These are phyloP conservation scores for Flaveria trinervia DNA, from an alignment of 129 eudicot species.

Conservation along the genomic window DNA sequence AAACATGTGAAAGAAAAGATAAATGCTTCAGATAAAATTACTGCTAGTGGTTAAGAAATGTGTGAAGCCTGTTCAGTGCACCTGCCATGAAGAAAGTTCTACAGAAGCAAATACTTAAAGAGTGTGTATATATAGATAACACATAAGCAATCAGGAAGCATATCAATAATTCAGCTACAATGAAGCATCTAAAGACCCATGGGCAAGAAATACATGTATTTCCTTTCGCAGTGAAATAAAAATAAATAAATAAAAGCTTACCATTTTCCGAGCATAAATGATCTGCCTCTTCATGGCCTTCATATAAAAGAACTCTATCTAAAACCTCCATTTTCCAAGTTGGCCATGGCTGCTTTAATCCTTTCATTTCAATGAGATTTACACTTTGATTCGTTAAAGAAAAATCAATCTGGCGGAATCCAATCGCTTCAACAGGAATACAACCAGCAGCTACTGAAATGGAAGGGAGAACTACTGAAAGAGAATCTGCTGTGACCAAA, in stretches of 20 bases:
- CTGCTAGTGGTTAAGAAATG: neutral
- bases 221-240: neutral
- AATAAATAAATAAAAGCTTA: conserved; percentile 7
- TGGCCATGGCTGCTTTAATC: conserved; percentile 52
- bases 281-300: conserved; percentile 93
- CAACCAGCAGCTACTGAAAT: conserved; percentile 65
- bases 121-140: neutral
- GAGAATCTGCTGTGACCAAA: conserved; percentile 63
- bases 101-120: neutral
- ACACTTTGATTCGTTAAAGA: conserved; percentile 35
- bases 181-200: conserved; percentile 14
- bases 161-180: conserved; percentile 20
- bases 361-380: conserved; percentile 43
- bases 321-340: conserved; percentile 84
- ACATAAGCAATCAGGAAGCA: conserved; percentile 27
- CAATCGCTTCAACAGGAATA: conserved; percentile 73
- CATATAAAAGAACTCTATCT: conserved; percentile 83
- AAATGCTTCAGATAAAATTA: neutral
- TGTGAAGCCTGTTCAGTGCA: conserved; percentile 3
- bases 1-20: conserved; percentile 2
- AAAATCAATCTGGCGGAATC: conserved; percentile 43
- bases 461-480: conserved; percentile 86
- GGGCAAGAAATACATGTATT: conserved; percentile 12
- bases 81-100: neutral
- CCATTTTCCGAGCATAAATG: conserved; percentile 80